Base-by-base conservation (phyloP, 2,329 filamentous ascomycete species). In the Botrytis galanthina region DNA sequence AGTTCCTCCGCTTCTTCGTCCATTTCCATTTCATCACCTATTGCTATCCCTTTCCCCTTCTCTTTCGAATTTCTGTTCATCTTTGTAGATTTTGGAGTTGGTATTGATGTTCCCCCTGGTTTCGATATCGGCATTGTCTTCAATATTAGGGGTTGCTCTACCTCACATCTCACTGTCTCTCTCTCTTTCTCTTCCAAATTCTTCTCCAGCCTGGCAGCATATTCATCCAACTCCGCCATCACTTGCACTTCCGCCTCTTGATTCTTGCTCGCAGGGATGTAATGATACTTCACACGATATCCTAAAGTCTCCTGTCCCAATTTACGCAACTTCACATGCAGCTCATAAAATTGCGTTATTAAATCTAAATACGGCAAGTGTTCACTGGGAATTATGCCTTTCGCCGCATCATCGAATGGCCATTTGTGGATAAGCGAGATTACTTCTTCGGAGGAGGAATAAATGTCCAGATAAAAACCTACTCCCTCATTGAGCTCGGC, bases 111-210 rank as follows among this genome's bases (percentile, higher is more conserved):
- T 57, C 12, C 26, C 16, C 3, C 1, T 57, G 51, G 1, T 29
- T 57, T 29, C 4, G 51, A 32, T 18, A 29, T 32, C n/a, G n/a
- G 51, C 16, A 16, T 29, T 18, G n/a, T 0, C 2, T 57, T 9
- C n/a, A 26, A 14, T 29, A 9, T 4, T 8, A 14, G 14, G 3
- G 8, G 7, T 29, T 18, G 14, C 16, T 54, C 51, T 14, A 14
- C 3, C 16, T 14, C 10, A n/a, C 12, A 12, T 7, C 6, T 8
- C 16, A 2, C 14, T 7, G 3, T 14, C 12, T 54, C 26, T 16
- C 3, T 6, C 4, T n/a, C 48, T 4, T 3, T 10, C n/a, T 3
- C 7, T 3, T 29, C 4, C n/a, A 7, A 8, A 1, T 9, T 18
- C 9, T 18, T 9, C 51, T 29, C n/a, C n/a, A 29, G 6, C 51